Evolutionary conservation across 106 monocot genomes (phyloP), one percentile per base, ranked within the genome.

Genomic region (Cymbidium sinense): DNA sequence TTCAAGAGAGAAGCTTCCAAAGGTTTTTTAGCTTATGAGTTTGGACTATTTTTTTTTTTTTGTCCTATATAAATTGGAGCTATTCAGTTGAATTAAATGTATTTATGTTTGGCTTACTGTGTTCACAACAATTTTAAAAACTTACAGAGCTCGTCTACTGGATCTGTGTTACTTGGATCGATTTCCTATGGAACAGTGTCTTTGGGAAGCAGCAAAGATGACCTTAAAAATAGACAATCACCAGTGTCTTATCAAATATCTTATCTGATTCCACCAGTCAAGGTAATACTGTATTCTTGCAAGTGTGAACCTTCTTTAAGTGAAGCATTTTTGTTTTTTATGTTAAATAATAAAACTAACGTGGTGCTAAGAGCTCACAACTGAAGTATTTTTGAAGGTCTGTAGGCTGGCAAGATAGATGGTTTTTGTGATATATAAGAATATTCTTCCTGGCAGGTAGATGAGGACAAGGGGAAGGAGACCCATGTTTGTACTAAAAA

Each of bases 141-240:
- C 70, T 84, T 84, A 43, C 84, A 98, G 96, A 87, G 83, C 78
- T 88, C 81, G 79, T 78, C 80, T 55, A 74, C 94, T 85, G 96
- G 94, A 29, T 73, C 93, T 37, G 77, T 88, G 73, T 82, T 98
- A 84, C 74, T 82, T 85, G 96, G 96, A 55, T 86, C 86, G 72
- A 87, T 94, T 77, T 83, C 96, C 43, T 98, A 90, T 86, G 96
- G 91, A 72, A 87, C 77, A 23, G 43, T 91, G 75, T 87, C 93
- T 13, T 34, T 82, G 34, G 75, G 82, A 43, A 64, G 72, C 58
- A 91, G 85, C 74, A 89, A 87, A 61, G 81, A 76, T 75, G 77
- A 83, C 50, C 44, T 77, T 81, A 93, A 87, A 76, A 76, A 82
- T 81, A 86, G 62, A 72, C 55, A 34, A 34, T 64, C 89, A 67